Evolutionary conservation across 257 asterid genomes (phyloP).

Genomic region (Solanum infundibuliforme): DNA sequence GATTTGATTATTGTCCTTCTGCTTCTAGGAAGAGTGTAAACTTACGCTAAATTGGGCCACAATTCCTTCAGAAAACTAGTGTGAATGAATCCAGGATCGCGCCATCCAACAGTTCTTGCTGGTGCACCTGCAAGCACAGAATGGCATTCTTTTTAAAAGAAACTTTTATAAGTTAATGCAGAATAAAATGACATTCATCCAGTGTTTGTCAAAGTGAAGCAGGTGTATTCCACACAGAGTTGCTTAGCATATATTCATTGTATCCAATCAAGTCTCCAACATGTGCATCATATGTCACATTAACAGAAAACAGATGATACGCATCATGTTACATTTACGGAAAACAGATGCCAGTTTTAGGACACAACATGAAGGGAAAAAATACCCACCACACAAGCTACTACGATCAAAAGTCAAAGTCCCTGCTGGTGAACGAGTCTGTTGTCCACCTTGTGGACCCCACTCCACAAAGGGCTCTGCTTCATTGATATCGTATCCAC

Average conservation of each 20-base stretch:
- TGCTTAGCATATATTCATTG: background rate
- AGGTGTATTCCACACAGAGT: background rate
- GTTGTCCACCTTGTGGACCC: slow-evolving; percentile 60
- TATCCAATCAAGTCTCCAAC: background rate
- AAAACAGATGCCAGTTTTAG: background rate
- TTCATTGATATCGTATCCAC: slow-evolving; percentile 52
- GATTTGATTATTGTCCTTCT: background rate
- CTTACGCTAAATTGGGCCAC: slow-evolving; percentile 47
- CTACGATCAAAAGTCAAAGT: slow-evolving; percentile 70
- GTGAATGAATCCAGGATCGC: slow-evolving; percentile 58
- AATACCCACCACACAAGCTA: slow-evolving; percentile 78
- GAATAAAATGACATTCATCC: background rate
- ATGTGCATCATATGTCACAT: background rate
- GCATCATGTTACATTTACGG: background rate
- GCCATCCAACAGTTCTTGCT: slow-evolving; percentile 64
- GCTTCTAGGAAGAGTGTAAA: background rate
- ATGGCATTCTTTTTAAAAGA: background rate
- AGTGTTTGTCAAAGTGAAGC: background rate
- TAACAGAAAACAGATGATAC: background rate
- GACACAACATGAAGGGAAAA: background rate
- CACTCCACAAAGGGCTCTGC: slow-evolving; percentile 82
- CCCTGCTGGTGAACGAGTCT: slow-evolving; percentile 59
- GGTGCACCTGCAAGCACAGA: slow-evolving; percentile 54
- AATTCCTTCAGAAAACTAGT: slow-evolving; percentile 43
- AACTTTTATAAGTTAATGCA: slow-evolving; percentile 10